A percentile compares a stretch with the other conserved stretches of the same genome.
Conservation (phyloP, 164 flowering plant species). For the Liquidambar formosana region DNA sequence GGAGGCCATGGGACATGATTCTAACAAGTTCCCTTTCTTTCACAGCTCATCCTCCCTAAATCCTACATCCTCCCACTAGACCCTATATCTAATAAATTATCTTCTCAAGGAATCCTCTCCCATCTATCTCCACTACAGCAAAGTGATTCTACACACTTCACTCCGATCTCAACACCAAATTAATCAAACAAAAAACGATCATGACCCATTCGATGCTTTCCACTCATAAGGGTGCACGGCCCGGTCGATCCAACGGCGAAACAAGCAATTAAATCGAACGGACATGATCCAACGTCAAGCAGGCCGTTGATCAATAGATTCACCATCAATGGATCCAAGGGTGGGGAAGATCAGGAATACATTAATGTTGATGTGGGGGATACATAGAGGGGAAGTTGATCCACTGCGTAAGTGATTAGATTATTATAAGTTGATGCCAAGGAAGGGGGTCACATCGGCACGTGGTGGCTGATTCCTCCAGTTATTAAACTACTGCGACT, state of each 20-base stretch:
- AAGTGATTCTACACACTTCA: neutral
- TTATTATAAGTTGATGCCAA: slow-evolving; percentile 10
- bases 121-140: neutral
- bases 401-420: slow-evolving; percentile 2
- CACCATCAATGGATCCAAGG: too few relatives aligned
- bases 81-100: slow-evolving; percentile 1
- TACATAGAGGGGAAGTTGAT: neutral
- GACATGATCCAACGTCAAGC: too few relatives aligned
- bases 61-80: slow-evolving; percentile 12
- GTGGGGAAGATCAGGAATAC: too few relatives aligned
- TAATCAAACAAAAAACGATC: too few relatives aligned
- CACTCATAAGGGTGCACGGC: too few relatives aligned
- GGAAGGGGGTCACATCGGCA: slow-evolving; percentile 59
- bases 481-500: slow-evolving; percentile 48
- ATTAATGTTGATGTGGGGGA: neutral
- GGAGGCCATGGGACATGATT: too few relatives aligned
- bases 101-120: neutral
- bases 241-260: too few relatives aligned
- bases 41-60: slow-evolving; percentile 28
- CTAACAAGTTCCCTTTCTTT: too few relatives aligned
- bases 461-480: slow-evolving; percentile 78
- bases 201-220: too few relatives aligned
- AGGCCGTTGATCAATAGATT: too few relatives aligned
- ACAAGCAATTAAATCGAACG: too few relatives aligned
- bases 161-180: too few relatives aligned